Base-by-base conservation (phyloP, 495 filamentous ascomycete species). In the Talaromyces adpressus region DNA sequence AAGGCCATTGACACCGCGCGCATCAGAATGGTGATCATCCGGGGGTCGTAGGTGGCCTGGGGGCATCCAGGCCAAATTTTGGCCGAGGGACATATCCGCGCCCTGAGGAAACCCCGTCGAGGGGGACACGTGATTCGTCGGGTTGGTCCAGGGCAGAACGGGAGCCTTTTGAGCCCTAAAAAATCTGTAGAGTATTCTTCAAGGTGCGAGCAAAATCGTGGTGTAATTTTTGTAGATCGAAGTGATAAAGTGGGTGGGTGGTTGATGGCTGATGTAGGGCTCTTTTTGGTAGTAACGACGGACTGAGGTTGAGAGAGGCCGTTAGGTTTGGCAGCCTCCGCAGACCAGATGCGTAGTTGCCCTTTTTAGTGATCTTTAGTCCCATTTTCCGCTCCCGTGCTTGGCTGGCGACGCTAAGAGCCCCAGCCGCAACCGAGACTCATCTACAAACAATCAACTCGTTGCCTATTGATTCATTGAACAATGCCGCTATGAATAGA, bases 81-180 rank as follows among this genome's bases (percentile, higher is more conserved):
- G 62, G 72, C 77, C 77, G 73, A 78, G 77, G 75, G 79, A 80
- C 79, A 81, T 81, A 72, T 66, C 79, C 77, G 79, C 76, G 77
- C 75, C 72, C 60, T 62, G 60, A 62, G 25, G 72, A 81, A 72
- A 78, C 77, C 77, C 77, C 77, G 72, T 73, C 73, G 74, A 79
- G 76, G 71, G 69, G 71, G 74, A 72, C 75, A 74, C 74, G 72
- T 75, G 69, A 76, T 81, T 77, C 77, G 76, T 75, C 73, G 70
- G 73, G 77, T 64, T 62, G 68, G 73, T 75, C 70, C 64, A 70
- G 73, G 62, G 68, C 67, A 68, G 67, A 67, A 73, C 64, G 54
- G 64, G 36, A 66, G 59, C 60, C 67, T 61, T 69, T 66, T 41
- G 57, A 22, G n/a, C 59, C 62, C 68, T 65, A 51, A 69, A 75